Conservation (phyloP, 164 flowering plant genomes). For the Cinnamomum chago region DNA sequence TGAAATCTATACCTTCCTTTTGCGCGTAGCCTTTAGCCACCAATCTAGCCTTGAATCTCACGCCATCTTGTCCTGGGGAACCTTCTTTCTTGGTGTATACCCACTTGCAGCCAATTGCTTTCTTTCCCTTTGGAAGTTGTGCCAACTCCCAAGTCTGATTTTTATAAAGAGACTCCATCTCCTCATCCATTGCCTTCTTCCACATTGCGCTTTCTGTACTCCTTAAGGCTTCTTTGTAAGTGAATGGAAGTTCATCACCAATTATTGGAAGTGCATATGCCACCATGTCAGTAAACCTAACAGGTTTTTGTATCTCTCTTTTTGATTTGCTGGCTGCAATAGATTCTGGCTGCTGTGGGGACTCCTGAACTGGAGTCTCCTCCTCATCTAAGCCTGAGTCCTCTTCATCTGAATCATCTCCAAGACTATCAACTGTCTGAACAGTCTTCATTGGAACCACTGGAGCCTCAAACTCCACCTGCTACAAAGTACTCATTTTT, state of each 20-base stretch:
- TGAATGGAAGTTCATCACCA: no score
- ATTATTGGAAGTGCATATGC: no score
- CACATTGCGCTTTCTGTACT: background rate
- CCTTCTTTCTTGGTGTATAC: background rate
- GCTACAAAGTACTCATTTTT: background rate
- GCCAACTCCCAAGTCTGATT: background rate
- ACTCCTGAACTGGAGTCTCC: no score
- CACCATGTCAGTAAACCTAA: no score
- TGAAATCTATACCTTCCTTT: background rate
- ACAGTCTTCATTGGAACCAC: background rate
- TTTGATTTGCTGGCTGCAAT: no score
- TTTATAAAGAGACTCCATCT: background rate
- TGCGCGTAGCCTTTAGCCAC: background rate
- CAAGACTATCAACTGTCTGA: background rate
- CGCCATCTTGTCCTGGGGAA: background rate
- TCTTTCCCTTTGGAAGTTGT: background rate
- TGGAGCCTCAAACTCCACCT: background rate
- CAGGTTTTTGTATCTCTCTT: no score
- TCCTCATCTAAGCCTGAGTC: no score
- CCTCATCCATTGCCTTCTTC: background rate
- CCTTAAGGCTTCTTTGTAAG: background rate
- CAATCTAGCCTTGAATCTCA: background rate
- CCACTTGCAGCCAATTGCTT: constrained; percentile 1
- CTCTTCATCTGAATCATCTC: no score
- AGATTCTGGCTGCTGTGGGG: no score